Evolutionary conservation across 495 filamentous ascomycete species (phyloP), one percentile per base, ranked within the genome.

Genomic region (Daldinia caldariorum): DNA sequence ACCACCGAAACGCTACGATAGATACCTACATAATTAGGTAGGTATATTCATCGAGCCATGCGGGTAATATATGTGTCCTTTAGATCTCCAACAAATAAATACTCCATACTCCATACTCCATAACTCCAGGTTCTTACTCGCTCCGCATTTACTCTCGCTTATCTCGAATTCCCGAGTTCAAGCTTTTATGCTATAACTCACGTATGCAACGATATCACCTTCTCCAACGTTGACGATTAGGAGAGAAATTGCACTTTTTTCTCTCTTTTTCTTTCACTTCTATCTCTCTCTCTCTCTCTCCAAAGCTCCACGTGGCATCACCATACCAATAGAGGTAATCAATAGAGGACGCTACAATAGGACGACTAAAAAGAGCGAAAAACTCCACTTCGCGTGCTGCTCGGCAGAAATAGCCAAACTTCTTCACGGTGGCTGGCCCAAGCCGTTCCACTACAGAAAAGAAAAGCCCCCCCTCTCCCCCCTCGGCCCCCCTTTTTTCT

Each of bases 381-480:
- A 57, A 37, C 39, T 59, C 57, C 57, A 59, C 57, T 37, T 59
- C 38, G 39, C 13, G 26, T 47, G n/a, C 37, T 59, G 49, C 18
- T 57, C 18, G 31, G 16, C n/a, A 56, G 53, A 35, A 37, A 35
- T 29, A 22, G 34, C 32, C 35, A 34, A 57, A 53, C 22, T 35
- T 20, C 29, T 61, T 55, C 14, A 7, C 39, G 18, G 13, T 32
- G 37, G 26, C 56, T 18, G 39, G 49, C 16, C 53, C 13, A n/a
- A 16, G 14, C 6, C 13, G 51, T 58, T 50, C 31, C 59, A 63
- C 66, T 6, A 32, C 58, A 57, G 53, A 22, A 49, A 10, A 47
- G 43, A 35, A 10, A 35, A 10, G 34, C 34, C 34, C 34, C 9
- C 3, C 3, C 32, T 34, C 3, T 4, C 32, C 7, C 9, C 43